Evolutionary conservation across 495 filamentous ascomycete species (phyloP), one percentile per base, ranked within the genome.

Genomic region (Trichocladium antarcticum): DNA sequence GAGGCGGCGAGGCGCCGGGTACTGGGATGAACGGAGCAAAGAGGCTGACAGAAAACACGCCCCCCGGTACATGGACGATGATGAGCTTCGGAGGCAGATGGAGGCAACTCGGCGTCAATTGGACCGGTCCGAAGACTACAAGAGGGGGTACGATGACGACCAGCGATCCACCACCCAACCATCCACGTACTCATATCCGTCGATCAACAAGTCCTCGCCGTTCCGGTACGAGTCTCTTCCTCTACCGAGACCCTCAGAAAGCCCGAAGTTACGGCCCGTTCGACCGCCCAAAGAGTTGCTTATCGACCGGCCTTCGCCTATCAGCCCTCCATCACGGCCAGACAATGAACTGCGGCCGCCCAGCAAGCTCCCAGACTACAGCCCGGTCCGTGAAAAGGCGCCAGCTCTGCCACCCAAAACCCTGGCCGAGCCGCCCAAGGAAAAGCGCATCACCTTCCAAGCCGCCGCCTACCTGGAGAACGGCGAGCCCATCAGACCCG

Each of bases 381-480:
- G 37, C 16, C 17, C 50, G 6, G 45, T 20, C 24, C 42, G 0
- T 12, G 49, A 59, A 7, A 42, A 57, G 4, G 42, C 62, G 1
- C 56, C 75, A 48, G 28, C 66, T 36, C 46, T 65, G 55, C 66
- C 60, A 27, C 64, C 72, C 17, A 70, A 65, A 51, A n/a, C 16
- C 1, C 42, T 53, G 16, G 56, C 55, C 5, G 57, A 69, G n/a
- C 60, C 54, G 21, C 34, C 59, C 3, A 51, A 54, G 41, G 14
- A 57, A 15, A 60, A 63, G 38, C 51, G 65, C 10, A 55, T 68
- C 27, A 86, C 84, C 10, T 96, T 97, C 69, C 83, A 83, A 45
- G 83, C 90, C 2, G 81, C 85, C 1, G 86, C 87, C 1, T 88
- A 87, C 54, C 78, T 95, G 14, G 92, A 98, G 59, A 90, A 85